Percentiles rank a stretch among this genome's conserved stretches.
These are phyloP conservation scores for Simplicillium aogashimaense DNA, from an alignment of 2,329 filamentous ascomycete genomes.

Conservation along the genomic window DNA sequence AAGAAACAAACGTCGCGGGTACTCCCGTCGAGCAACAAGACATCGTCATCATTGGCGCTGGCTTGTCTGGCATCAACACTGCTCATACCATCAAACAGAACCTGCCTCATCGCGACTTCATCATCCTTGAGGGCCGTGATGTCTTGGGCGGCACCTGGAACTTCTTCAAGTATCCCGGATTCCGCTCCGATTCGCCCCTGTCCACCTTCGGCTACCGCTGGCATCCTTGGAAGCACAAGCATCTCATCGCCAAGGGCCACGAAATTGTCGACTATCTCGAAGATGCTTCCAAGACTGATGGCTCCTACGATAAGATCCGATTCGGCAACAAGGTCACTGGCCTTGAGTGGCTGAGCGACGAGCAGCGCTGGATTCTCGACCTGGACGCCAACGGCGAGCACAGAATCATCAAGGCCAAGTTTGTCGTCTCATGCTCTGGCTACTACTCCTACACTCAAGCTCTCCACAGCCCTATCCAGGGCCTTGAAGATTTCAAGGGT, in stretches of 20 bases:
- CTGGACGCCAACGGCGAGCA: conserved; percentile 19
- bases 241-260: conserved; percentile 37
- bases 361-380: conserved; percentile 42
- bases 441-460: conserved; percentile 63
- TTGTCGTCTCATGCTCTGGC: conserved; percentile 47
- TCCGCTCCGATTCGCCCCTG: conserved; percentile 52
- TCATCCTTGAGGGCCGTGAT: conserved; percentile 54
- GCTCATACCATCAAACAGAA: conserved; percentile 52
- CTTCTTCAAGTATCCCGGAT: conserved; percentile 63
- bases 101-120: conserved; percentile 44
- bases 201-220: conserved; percentile 55
- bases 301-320: conserved; percentile 40
- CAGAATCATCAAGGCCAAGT: conserved; percentile 29
- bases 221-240: conserved; percentile 52
- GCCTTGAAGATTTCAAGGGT: conserved; percentile 54
- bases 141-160: conserved; percentile 65
- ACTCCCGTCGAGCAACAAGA: conserved; percentile 21
- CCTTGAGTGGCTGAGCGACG: conserved; percentile 39
- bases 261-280: conserved; percentile 41
- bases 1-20: too few species aligned
- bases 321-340: conserved; percentile 34
- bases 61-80: conserved; percentile 62
- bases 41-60: conserved; percentile 56
- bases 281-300: conserved; percentile 33
- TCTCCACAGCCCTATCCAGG: conserved; percentile 49